Conservation (phyloP, 192 early-diverging fungal genomes). For the Umbelopsis ramanniana region DNA sequence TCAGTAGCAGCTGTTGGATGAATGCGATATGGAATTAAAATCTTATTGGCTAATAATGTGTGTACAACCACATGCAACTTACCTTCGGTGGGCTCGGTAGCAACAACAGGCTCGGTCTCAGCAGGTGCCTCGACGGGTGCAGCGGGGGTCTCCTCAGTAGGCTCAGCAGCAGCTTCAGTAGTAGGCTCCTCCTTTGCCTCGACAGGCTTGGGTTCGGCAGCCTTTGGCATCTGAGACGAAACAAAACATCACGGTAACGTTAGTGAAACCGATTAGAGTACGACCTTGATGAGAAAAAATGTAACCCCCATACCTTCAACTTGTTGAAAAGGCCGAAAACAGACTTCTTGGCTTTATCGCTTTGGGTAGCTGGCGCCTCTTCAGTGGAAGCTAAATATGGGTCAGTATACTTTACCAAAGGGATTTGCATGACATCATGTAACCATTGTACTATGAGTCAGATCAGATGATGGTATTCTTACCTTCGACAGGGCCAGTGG, state of each 20-base stretch:
- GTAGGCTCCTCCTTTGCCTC: not conserved
- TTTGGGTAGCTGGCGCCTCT: slow-evolving; percentile 3
- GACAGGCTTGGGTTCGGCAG: not conserved
- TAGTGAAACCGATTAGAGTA: not conserved
- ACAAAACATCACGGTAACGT: not conserved
- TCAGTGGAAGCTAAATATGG: not conserved
- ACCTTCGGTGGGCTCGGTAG: slow-evolving; percentile 15
- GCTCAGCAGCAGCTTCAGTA: not conserved
- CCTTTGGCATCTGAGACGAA: not conserved
- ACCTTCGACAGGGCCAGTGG: slow-evolving; percentile 15
- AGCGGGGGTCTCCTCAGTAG: slow-evolving; percentile 1
- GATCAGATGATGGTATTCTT: slow-evolving; percentile 13
- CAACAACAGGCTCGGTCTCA: slow-evolving; percentile 15
- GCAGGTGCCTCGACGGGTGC: not conserved
- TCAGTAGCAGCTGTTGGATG: not conserved
- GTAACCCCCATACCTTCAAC: not conserved
- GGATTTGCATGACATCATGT: slow-evolving; percentile 12
- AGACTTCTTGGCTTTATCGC: slow-evolving; percentile 21
- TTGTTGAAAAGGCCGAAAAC: slow-evolving; percentile 16
- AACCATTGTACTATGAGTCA: not conserved
- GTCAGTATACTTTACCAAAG: not conserved
- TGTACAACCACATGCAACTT: slow-evolving; percentile 5
- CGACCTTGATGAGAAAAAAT: not conserved
- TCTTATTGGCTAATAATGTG: not conserved
- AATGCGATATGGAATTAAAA: not conserved